Evolutionary conservation across 2,329 filamentous ascomycete species (phyloP).

Genomic region (Endoconidiophora polonica): DNA sequence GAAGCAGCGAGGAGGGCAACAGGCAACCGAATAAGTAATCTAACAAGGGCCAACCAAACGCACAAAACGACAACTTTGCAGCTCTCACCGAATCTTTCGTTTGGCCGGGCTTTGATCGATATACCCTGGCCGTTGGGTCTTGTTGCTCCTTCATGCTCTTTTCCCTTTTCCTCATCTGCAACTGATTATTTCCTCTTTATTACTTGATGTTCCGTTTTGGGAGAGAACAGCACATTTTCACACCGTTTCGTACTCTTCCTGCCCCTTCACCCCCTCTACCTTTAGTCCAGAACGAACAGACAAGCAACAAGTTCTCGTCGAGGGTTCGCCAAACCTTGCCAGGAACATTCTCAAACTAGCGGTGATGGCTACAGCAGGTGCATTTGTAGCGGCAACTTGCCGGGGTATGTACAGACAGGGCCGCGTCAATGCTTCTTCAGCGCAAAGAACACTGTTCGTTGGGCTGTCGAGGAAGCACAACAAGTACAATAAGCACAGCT

Average conservation of each 20-base stretch:
- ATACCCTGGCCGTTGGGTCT: background rate
- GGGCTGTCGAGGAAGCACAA: too few species aligned
- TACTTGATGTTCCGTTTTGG: background rate
- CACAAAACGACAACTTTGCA: too few species aligned
- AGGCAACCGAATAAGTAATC: too few species aligned
- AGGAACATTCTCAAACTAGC: constrained; percentile 8
- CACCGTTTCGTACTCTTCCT: background rate
- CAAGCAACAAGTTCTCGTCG: background rate
- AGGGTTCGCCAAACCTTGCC: too few species aligned
- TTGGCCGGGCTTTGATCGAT: too few species aligned
- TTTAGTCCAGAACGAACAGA: background rate
- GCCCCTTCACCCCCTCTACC: background rate
- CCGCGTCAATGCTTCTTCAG: constrained; percentile 7
- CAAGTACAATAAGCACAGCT: too few species aligned
- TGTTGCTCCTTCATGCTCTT: background rate
- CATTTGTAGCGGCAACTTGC: constrained; percentile 4
- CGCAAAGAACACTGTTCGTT: too few species aligned
- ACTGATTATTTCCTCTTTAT: background rate
- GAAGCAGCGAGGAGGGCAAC: too few species aligned
- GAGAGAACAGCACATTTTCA: background rate
- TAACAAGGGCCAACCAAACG: too few species aligned
- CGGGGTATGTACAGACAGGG: constrained; percentile 11
- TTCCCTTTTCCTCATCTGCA: background rate
- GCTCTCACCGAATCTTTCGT: too few species aligned
- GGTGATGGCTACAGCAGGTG: constrained; percentile 11